These are phyloP conservation scores for sorghum (Sorghum bicolor) DNA, from an alignment of 176 grass and related monocot species.

Conservation along the genomic window DNA sequence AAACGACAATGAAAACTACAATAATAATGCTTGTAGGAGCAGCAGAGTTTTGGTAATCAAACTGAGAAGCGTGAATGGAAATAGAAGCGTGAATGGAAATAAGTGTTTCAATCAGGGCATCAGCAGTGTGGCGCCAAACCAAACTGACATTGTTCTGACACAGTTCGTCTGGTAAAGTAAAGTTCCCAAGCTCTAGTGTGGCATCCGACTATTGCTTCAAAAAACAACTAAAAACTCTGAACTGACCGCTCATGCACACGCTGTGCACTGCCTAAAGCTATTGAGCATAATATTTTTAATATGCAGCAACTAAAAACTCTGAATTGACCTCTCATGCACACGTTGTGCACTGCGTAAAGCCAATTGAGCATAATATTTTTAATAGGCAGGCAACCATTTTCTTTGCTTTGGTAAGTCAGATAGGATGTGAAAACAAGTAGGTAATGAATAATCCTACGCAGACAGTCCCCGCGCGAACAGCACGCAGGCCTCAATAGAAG, in stretches of 20 bases:
- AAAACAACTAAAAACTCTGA: too few relatives aligned
- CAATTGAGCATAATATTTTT: neutral
- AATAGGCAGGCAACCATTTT: neutral
- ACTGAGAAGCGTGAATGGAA: neutral
- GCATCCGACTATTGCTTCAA: too few relatives aligned
- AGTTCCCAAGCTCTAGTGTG: too few relatives aligned
- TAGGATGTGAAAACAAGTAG: too few relatives aligned
- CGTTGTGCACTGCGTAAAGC: too few relatives aligned
- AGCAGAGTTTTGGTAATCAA: neutral
- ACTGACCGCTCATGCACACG: too few relatives aligned
- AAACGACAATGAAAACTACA: neutral
- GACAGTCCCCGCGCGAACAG: neutral
- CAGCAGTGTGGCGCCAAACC: neutral
- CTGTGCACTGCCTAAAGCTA: too few relatives aligned
- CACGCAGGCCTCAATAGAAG: neutral
- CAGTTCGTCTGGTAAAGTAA: too few relatives aligned
- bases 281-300: too few relatives aligned
- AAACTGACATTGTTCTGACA: neutral
- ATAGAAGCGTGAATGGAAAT: neutral
- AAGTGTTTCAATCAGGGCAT: neutral
- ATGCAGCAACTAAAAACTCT: too few relatives aligned
- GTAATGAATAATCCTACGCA: conserved; percentile 15
- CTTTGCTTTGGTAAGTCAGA: too few relatives aligned
- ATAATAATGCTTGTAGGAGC: neutral
- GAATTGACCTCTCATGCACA: too few relatives aligned